These are phyloP conservation scores for Hypoxylon sp. DNA, from an alignment of 2,329 filamentous ascomycete genomes.

Conservation along the genomic window DNA sequence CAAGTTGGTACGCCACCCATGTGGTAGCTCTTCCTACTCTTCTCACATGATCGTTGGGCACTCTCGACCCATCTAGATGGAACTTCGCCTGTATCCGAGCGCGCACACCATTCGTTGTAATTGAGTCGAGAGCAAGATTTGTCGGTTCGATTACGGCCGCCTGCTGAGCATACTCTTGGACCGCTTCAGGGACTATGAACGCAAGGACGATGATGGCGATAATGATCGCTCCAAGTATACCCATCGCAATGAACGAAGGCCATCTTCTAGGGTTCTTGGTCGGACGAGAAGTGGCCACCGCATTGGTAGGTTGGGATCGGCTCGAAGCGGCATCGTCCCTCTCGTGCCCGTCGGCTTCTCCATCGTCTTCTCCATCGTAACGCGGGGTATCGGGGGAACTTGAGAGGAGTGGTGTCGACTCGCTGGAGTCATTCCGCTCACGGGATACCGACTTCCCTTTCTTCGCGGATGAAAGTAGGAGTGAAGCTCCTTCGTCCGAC, in stretches of 20 bases:
- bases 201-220: constrained; percentile 81
- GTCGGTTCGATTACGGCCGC: constrained; percentile 87
- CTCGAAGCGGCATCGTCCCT: constrained; percentile 53
- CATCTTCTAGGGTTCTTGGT: constrained; percentile 69
- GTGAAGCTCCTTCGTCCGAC: constrained; percentile 63
- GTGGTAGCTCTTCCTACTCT: constrained; percentile 84
- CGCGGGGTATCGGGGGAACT: constrained; percentile 56
- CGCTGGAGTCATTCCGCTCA: constrained; percentile 52
- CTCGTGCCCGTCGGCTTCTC: constrained; percentile 55
- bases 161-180: constrained; percentile 89
- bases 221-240: constrained; percentile 72
- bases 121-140: constrained; percentile 85
- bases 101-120: constrained; percentile 82
- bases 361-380: constrained; percentile 61
- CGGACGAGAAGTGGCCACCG: constrained; percentile 46
- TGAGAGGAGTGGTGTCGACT: constrained; percentile 69
- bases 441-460: constrained; percentile 48
- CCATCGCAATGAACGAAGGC: constrained; percentile 83
- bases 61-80: constrained; percentile 81
- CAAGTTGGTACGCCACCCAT: constrained; percentile 82
- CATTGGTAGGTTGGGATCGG: constrained; percentile 50
- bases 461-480: constrained; percentile 59
- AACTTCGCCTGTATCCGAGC: constrained; percentile 88
- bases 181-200: constrained; percentile 83
- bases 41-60: constrained; percentile 78